A percentile compares a stretch with the other conserved stretches of the same genome.
These are phyloP conservation scores for Bruguiera hainesii DNA, from an alignment of 441 rosid species.

Conservation along the genomic window DNA sequence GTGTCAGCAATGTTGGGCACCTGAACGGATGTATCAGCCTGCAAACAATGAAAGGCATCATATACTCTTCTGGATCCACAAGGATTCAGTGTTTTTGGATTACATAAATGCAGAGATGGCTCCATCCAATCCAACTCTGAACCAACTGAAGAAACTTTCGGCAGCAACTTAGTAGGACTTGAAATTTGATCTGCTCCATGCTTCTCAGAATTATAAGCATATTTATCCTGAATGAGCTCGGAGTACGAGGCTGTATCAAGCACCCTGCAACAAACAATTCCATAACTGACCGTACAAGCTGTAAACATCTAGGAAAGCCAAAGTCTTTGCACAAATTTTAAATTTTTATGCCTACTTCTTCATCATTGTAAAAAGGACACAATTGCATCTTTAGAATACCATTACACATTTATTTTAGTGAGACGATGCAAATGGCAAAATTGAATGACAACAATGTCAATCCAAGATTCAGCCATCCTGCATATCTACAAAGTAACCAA, in stretches of 20 bases:
- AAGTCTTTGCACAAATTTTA: background rate
- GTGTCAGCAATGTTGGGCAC: conserved; percentile 26
- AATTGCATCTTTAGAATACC: no score
- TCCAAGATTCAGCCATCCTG: no score
- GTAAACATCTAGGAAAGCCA: background rate
- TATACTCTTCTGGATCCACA: conserved; percentile 52
- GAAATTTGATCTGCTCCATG: conserved; percentile 30
- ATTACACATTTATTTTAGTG: no score
- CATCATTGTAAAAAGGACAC: no score
- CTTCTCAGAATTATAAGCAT: conserved; percentile 26
- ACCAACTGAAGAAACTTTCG: conserved; percentile 31
- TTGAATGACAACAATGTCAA: no score
- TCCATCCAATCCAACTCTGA: conserved; percentile 65
- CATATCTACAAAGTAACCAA: no score
- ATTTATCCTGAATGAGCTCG: conserved; percentile 50
- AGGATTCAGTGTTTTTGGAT: conserved; percentile 40
- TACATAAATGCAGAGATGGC: conserved; percentile 47
- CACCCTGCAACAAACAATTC: conserved; percentile 38
- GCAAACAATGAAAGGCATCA: conserved; percentile 76
- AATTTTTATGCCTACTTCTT: background rate
- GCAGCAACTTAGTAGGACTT: conserved; percentile 28
- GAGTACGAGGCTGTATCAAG: conserved; percentile 47
- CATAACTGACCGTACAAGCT: background rate
- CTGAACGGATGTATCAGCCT: conserved; percentile 78
- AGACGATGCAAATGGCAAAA: no score